Evolutionary conservation across 257 asterid species (phyloP).

Genomic region (Datura wrightii): DNA sequence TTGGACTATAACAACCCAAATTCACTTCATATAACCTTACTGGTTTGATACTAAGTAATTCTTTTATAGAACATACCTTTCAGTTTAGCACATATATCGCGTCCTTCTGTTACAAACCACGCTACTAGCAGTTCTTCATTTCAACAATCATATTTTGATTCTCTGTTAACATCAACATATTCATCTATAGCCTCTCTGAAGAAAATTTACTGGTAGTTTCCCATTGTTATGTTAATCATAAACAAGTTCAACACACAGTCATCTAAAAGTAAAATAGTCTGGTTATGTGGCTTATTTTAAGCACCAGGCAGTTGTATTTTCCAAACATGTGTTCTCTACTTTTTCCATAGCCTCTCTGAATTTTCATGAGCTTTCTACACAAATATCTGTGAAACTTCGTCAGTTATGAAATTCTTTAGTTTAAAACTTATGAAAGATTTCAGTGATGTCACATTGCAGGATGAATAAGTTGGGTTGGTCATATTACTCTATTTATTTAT

Average conservation of each 20-base stretch:
- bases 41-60: not conserved
- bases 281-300: not conserved
- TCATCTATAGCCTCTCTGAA: not conserved
- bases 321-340: not conserved
- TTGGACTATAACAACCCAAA: not conserved
- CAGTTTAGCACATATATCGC: not conserved
- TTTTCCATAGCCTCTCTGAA: constrained; percentile 1
- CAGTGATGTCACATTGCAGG: not conserved
- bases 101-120: not conserved
- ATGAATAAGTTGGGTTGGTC: constrained; percentile 3
- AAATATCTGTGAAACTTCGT: not conserved
- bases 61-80: not conserved
- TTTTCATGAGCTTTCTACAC: constrained; percentile 11
- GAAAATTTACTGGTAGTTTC: not conserved
- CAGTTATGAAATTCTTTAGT: not conserved
- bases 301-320: not conserved
- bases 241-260: not conserved
- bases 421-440: not conserved
- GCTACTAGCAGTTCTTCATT: not conserved
- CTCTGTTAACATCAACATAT: not conserved
- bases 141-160: not conserved
- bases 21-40: constrained; percentile 8
- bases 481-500: not conserved
- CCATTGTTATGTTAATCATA: not conserved
- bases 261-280: not conserved